These are phyloP conservation scores for Ilyonectria sp. DNA, from an alignment of 2,329 filamentous ascomycete genomes.

Conservation along the genomic window DNA sequence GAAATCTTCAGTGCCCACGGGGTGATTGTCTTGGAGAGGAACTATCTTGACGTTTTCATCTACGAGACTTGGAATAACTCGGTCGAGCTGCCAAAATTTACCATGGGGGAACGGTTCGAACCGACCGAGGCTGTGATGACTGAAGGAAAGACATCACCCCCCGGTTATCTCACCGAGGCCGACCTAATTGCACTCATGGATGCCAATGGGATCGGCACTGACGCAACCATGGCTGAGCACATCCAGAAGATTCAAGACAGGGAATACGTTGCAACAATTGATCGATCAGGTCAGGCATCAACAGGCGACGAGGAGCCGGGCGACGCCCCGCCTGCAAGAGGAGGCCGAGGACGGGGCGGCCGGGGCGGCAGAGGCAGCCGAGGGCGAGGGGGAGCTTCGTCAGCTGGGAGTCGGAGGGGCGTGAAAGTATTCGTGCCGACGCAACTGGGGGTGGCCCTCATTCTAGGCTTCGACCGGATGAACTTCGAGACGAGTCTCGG, in stretches of 20 bases:
- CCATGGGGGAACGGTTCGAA: slow-evolving; percentile 84
- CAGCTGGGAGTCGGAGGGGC: slow-evolving; percentile 61
- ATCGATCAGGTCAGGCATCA: slow-evolving; percentile 56
- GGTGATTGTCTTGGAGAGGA: slow-evolving; percentile 86
- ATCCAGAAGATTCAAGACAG: slow-evolving; percentile 95
- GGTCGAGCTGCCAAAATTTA: slow-evolving; percentile 84
- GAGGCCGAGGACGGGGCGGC: slow-evolving; percentile 63
- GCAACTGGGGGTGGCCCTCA: slow-evolving; percentile 89
- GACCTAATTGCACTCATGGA: slow-evolving; percentile 98
- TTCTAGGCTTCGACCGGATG: slow-evolving; percentile 95
- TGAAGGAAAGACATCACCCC: slow-evolving; percentile 90
- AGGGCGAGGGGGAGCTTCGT: slow-evolving; percentile 57
- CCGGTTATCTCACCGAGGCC: slow-evolving; percentile 91
- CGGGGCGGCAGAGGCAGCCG: slow-evolving; percentile 56
- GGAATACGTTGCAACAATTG: slow-evolving; percentile 83
- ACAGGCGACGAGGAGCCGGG: slow-evolving; percentile 57
- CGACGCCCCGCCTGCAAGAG: slow-evolving; percentile 58
- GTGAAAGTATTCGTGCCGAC: slow-evolving; percentile 94
- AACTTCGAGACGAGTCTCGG: slow-evolving; percentile 92
- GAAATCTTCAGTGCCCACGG: slow-evolving; percentile 89
- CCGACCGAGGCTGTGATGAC: slow-evolving; percentile 91
- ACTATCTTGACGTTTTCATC: slow-evolving; percentile 95
- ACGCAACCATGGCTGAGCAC: slow-evolving; percentile 99
- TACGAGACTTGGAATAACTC: slow-evolving; percentile 98
- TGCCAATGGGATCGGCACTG: slow-evolving; percentile 97